Percentiles rank a stretch among this genome's conserved stretches.
These are phyloP conservation scores for Sanghuangporus baumii DNA, from an alignment of 1,284 basidiomycete species.

Conservation along the genomic window DNA sequence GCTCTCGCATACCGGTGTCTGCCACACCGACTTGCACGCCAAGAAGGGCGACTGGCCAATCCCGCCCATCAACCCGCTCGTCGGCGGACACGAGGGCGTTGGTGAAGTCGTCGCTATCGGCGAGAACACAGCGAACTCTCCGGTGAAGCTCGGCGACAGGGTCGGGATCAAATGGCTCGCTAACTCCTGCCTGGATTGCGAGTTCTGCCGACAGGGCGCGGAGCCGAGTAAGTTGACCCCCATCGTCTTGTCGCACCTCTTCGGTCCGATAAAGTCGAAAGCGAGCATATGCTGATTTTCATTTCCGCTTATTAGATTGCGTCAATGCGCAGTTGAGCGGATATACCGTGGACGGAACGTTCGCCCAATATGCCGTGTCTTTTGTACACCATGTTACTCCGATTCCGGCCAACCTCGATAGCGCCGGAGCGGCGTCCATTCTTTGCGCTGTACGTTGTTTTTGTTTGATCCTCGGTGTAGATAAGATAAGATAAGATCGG, in stretches of 20 bases:
- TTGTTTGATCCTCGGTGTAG: neutral
- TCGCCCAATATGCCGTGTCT: constrained; percentile 45
- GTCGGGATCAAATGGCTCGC: constrained; percentile 77
- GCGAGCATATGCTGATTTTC: constrained; percentile 4
- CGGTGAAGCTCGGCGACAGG: constrained; percentile 52
- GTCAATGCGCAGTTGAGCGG: constrained; percentile 42
- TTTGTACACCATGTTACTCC: constrained; percentile 61
- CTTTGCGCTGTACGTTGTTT: constrained; percentile 53
- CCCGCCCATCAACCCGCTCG: constrained; percentile 45
- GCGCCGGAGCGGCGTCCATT: constrained; percentile 57
- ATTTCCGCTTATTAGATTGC: constrained; percentile 33
- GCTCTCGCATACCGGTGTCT: constrained; percentile 57
- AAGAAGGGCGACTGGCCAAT: constrained; percentile 50
- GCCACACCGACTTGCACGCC: constrained; percentile 63
- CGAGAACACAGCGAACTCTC: constrained; percentile 32
- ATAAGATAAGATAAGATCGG: constrained; percentile 7
- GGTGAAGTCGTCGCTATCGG: constrained; percentile 64
- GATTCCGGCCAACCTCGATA: constrained; percentile 52
- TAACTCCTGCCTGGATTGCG: constrained; percentile 55
- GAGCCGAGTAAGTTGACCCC: constrained; percentile 40
- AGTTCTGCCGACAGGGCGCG: constrained; percentile 50
- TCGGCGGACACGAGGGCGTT: constrained; percentile 69
- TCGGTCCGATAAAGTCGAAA: neutral
- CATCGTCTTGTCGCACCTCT: neutral
- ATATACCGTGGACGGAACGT: constrained; percentile 53